These are phyloP conservation scores for Tetrahymena thermophila DNA, from an alignment of 73 alveolate genomes.

Conservation along the genomic window DNA sequence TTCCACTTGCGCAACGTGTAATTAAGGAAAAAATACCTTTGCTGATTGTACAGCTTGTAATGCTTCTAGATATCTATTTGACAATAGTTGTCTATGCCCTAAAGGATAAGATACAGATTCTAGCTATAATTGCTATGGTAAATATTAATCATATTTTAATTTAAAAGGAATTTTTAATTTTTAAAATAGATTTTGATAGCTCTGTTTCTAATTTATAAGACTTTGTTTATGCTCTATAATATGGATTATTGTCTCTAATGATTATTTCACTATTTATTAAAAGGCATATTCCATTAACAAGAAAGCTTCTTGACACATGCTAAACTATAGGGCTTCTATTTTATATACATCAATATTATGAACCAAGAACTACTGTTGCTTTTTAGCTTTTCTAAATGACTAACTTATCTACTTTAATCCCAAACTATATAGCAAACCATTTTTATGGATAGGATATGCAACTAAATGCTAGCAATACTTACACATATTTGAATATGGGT, in stretches of 20 bases:
- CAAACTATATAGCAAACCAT: not conserved
- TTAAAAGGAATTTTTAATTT: not conserved
- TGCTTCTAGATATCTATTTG: not conserved
- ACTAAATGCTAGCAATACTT: not conserved
- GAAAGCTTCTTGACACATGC: not conserved
- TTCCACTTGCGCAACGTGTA: not conserved
- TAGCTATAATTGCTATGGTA: not conserved
- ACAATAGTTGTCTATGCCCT: not conserved
- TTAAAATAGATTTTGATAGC: not conserved
- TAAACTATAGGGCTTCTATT: not conserved
- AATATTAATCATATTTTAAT: not conserved
- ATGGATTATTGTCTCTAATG: not conserved
- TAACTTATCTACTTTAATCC: not conserved
- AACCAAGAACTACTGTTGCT: not conserved
- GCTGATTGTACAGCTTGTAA: not conserved
- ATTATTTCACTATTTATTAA: not conserved
- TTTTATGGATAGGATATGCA: not conserved
- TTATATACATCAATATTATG: not conserved
- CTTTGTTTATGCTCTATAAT: not conserved
- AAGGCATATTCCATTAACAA: not conserved
- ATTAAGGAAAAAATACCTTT: not conserved
- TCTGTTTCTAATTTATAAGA: not conserved
- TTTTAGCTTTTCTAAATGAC: not conserved
- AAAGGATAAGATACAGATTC: not conserved
- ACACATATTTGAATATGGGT: not conserved